A percentile compares a stretch with the other conserved stretches of the same genome.
Conservation (phyloP, 768 basidiomycete genomes). For the Tricholoma sp. region DNA sequence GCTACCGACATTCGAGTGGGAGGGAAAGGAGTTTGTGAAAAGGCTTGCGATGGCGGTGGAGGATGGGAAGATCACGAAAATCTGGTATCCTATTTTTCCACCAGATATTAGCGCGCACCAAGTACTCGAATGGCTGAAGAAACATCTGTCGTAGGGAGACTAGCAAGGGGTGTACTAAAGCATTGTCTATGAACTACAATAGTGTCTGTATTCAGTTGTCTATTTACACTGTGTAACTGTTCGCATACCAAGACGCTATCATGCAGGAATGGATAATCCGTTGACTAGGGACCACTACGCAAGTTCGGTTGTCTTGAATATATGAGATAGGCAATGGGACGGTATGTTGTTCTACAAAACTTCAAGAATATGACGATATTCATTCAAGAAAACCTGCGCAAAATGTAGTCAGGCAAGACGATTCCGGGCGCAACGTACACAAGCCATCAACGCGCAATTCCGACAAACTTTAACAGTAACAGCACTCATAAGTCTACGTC, state of each 20-base stretch:
- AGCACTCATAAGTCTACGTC: not conserved
- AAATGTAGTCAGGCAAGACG: not conserved
- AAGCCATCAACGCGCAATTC: not conserved
- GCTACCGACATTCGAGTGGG: conserved; percentile 19
- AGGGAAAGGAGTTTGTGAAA: conserved; percentile 14
- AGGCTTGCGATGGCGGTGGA: conserved; percentile 12
- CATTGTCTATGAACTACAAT: too few relatives aligned
- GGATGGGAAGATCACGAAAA: conserved; percentile 15
- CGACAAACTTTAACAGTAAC: not conserved
- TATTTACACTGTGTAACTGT: too few relatives aligned
- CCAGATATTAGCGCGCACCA: conserved; percentile 13
- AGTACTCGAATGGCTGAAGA: conserved; percentile 18
- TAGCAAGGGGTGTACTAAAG: too few relatives aligned
- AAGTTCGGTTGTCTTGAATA: too few relatives aligned
- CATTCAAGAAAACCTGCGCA: not conserved
- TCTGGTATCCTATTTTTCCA: conserved; percentile 19
- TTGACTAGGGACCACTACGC: too few relatives aligned
- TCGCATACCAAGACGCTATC: too few relatives aligned
- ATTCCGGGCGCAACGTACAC: conserved; percentile 1
- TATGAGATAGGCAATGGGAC: too few relatives aligned
- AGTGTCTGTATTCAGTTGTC: too few relatives aligned
- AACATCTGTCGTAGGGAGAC: not conserved
- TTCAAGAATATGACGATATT: not conserved
- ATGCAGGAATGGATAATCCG: too few relatives aligned
- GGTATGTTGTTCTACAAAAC: too few relatives aligned